phyloP scores from a whole-genome alignment of 2,329 filamentous ascomycete genomes.

The Phaeosphaeria sp. region DNA sequence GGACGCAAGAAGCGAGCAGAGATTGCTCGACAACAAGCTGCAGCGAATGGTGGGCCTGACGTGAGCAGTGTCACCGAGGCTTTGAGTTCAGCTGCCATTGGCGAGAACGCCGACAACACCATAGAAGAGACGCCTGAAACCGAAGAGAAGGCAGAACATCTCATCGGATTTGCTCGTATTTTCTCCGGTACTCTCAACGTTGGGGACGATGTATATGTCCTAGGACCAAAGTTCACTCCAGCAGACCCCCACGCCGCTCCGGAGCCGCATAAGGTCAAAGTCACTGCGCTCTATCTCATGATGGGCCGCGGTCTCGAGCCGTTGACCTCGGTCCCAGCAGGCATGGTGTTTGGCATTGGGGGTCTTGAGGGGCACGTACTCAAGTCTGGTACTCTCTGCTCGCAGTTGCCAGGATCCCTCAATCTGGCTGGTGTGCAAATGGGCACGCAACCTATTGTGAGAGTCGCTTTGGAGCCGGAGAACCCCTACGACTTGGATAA shows the following conservation, averaged over 20 bases:
- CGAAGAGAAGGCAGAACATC: conserved; percentile 77
- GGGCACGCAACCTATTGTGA: conserved; percentile 87
- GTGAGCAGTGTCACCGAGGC: conserved; percentile 64
- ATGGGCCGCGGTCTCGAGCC: conserved; percentile 92
- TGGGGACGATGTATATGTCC: conserved; percentile 87
- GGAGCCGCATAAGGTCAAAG: conserved; percentile 79
- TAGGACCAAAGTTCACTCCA: conserved; percentile 92
- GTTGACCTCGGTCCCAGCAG: conserved; percentile 84
- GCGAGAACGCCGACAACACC: conserved; percentile 45
- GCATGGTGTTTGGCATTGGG: conserved; percentile 93
- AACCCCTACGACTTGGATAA: conserved; percentile 91
- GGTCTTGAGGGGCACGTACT: conserved; percentile 93
- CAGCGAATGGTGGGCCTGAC: conserved; percentile 52
- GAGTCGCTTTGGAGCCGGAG: conserved; percentile 91
- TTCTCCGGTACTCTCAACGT: conserved; percentile 91
- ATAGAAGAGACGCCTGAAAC: conserved; percentile 54
- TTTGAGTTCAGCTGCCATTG: conserved; percentile 66
- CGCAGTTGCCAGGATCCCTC: conserved; percentile 81
- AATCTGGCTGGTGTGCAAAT: conserved; percentile 88
- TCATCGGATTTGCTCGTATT: conserved; percentile 92
- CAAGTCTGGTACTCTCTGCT: conserved; percentile 94
- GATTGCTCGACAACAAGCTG: conserved; percentile 78
- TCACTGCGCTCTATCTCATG: conserved; percentile 89
- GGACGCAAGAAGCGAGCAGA: conserved; percentile 89
- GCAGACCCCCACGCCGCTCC: conserved; percentile 74